phyloP scores from a whole-genome alignment of 192 early-diverging fungal species.

The Funneliformis geosporum region DNA sequence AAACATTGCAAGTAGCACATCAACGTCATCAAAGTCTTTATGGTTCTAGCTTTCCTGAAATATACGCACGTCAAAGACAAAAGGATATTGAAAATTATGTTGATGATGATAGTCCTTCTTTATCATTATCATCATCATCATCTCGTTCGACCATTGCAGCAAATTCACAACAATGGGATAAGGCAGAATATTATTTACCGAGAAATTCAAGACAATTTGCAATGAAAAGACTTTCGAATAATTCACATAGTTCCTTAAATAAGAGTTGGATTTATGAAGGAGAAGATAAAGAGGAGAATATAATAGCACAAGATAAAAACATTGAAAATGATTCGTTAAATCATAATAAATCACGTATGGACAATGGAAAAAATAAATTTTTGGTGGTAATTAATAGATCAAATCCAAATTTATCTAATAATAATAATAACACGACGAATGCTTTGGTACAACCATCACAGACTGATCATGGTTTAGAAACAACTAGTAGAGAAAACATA shows the following conservation, averaged over 20 bases:
- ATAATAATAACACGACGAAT: not conserved
- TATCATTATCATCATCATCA: slow-evolving; percentile 16
- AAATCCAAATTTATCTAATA: not conserved
- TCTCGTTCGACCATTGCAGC: not conserved
- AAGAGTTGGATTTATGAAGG: slow-evolving; percentile 7
- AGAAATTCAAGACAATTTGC: not conserved
- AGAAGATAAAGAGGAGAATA: not conserved
- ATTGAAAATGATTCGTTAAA: not conserved
- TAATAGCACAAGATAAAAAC: not conserved
- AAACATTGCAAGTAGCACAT: not conserved
- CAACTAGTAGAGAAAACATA: slow-evolving; percentile 5
- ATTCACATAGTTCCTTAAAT: slow-evolving; percentile 12
- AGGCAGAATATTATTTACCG: not conserved
- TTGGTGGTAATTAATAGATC: not conserved
- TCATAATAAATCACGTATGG: not conserved
- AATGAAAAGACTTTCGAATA: not conserved
- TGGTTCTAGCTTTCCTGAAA: slow-evolving; percentile 21
- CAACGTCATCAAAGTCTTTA: not conserved
- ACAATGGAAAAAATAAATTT: not conserved
- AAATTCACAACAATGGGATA: not conserved
- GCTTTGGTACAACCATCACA: not conserved
- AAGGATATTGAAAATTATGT: slow-evolving; percentile 14
- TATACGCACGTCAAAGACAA: not conserved
- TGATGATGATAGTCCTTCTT: not conserved
- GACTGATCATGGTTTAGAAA: not conserved